These are phyloP conservation scores for Garcileccinum viscosum DNA, from an alignment of 1,284 basidiomycete species.

Conservation along the genomic window DNA sequence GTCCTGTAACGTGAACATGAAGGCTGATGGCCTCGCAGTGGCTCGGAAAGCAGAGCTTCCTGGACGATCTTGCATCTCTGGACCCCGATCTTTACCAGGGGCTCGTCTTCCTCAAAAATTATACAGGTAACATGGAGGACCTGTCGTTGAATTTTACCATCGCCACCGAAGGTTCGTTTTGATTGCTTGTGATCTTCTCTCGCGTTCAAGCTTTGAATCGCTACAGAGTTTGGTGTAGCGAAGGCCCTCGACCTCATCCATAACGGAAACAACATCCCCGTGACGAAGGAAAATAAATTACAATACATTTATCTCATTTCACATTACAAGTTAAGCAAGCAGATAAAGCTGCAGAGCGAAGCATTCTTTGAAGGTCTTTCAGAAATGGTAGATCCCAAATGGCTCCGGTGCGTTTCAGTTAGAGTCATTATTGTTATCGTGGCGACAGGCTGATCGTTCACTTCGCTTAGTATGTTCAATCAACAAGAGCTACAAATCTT, in stretches of 20 bases:
- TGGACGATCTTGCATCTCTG: slow-evolving; percentile 91
- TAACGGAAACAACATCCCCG: slow-evolving; percentile 84
- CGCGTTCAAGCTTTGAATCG: not conserved
- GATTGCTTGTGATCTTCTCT: not conserved
- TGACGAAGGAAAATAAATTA: slow-evolving; percentile 89
- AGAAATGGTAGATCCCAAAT: slow-evolving; percentile 88
- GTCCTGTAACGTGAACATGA: not conserved
- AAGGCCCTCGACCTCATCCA: slow-evolving; percentile 83
- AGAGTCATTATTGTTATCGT: not conserved
- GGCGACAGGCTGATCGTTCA: slow-evolving; percentile 10
- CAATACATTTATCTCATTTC: slow-evolving; percentile 92
- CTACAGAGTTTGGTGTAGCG: slow-evolving; percentile 84
- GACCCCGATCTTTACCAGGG: slow-evolving; percentile 94
- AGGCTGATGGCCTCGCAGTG: slow-evolving; percentile 56
- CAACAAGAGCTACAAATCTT: slow-evolving; percentile 89
- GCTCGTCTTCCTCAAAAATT: slow-evolving; percentile 92
- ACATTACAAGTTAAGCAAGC: slow-evolving; percentile 87
- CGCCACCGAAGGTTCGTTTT: slow-evolving; percentile 75
- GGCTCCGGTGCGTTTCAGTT: slow-evolving; percentile 69
- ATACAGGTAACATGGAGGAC: slow-evolving; percentile 87
- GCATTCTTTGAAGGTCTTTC: slow-evolving; percentile 87
- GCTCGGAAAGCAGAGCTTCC: slow-evolving; percentile 86
- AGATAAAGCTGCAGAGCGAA: slow-evolving; percentile 87
- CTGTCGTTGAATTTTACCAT: slow-evolving; percentile 93
- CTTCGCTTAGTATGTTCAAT: slow-evolving; percentile 82